Base-by-base conservation (phyloP, 2,329 filamentous ascomycete genomes). In the Aplosporella prunicola region DNA sequence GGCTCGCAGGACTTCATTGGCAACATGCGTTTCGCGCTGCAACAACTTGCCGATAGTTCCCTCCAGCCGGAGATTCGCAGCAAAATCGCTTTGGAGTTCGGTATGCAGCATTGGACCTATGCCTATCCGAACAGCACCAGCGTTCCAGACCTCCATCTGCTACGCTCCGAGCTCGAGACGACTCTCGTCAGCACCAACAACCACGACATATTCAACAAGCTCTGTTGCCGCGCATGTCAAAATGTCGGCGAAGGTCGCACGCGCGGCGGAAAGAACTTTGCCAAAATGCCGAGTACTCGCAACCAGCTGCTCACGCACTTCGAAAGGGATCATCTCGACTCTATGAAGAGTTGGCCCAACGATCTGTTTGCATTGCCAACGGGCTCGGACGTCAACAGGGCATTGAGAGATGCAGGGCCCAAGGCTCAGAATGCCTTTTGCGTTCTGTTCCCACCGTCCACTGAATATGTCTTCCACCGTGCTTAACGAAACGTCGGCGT, bases 31-130 rank as follows among this genome's bases (percentile, higher is more conserved):
- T 40, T 49, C 27, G 53, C 51, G 8, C 46, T 45, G 3, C 28
- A 34, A 26, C 39, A 32, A 20, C 42, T 57, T 14, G 37, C 40
- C 7, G 43, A 43, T 10, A 46, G 47, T 9, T 22, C 40, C 8
- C 41, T 57, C 10, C 42, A 43, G 9, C 40, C 44, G 8, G 32
- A 34, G 11, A 44, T 41, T 30, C 44, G 48, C 17, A 51, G 50
- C 30, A 45, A 45, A 20, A 48, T 56, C 18, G 47, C 51, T 8
- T 26, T 56, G 9, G 44, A 45, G 22, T 56, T 50, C 31, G 51
- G 50, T 5, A 28, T 35, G 10, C 38, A 28, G 3, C 25, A 35
- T 15, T 23, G 26, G 10, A 38, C 32, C 14, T 37, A 41, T 3
- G 34, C 29, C 5, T n/a, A 25, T 25, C 23, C 23, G 23, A 35